Evolutionary conservation across 208 protist species (phyloP).

Genomic region (Trypanosoma rangeli): DNA sequence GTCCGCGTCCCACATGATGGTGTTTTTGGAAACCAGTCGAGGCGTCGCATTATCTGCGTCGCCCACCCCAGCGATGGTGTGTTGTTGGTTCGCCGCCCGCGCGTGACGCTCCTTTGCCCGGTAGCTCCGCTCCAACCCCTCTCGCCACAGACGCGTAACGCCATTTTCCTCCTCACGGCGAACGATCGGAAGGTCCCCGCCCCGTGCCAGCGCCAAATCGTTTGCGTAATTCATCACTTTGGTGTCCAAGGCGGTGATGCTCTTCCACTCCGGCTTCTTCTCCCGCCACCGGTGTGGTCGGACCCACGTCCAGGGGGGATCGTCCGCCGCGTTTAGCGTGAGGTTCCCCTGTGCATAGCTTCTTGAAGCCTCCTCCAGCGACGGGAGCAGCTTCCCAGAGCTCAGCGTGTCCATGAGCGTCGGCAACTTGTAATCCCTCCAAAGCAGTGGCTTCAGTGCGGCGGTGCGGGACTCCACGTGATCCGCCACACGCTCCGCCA

Average conservation of each 20-base stretch:
- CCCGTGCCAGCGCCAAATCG: slow-evolving; percentile 39
- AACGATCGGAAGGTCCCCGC: slow-evolving; percentile 18
- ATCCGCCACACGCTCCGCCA: background rate
- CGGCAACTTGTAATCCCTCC: slow-evolving; percentile 33
- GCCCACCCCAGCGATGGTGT: background rate
- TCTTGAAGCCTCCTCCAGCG: slow-evolving; percentile 25
- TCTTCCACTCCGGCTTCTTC: slow-evolving; percentile 54
- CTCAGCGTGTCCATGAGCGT: slow-evolving; percentile 30
- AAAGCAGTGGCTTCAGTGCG: slow-evolving; percentile 33
- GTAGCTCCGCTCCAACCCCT: slow-evolving; percentile 20
- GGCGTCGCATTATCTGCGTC: background rate
- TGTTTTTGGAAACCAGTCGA: background rate
- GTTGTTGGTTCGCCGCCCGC: background rate
- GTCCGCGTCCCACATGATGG: slow-evolving; percentile 2
- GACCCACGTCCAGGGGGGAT: background rate
- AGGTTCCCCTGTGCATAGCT: slow-evolving; percentile 26
- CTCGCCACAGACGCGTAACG: slow-evolving; percentile 58
- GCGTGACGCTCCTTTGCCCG: slow-evolving; percentile 4
- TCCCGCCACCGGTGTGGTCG: background rate
- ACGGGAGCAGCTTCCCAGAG: slow-evolving; percentile 37
- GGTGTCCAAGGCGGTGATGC: slow-evolving; percentile 51
- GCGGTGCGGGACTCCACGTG: background rate
- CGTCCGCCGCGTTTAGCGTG: background rate
- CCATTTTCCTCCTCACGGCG: slow-evolving; percentile 43
- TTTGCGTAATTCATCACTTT: slow-evolving; percentile 52